A percentile compares a stretch with the other conserved stretches of the same genome.
Conservation (phyloP, 2,329 filamentous ascomycete species). For the Pleomassaria siparia region DNA sequence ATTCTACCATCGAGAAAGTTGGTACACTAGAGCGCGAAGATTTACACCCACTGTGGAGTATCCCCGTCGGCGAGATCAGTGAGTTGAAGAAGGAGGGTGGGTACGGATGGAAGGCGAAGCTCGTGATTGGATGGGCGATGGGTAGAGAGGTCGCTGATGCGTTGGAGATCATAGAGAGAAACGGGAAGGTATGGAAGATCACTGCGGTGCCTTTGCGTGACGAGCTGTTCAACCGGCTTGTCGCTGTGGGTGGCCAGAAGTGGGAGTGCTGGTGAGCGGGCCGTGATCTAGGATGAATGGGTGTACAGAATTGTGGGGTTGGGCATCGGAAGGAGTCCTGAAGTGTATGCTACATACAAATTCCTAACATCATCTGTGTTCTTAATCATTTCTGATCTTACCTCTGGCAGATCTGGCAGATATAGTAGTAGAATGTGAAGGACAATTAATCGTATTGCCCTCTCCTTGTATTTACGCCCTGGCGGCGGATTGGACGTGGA, state of each 20-base stretch:
- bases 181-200: slow-evolving; percentile 60
- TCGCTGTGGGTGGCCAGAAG: slow-evolving; percentile 77
- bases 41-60: slow-evolving; percentile 64
- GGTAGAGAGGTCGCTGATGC: slow-evolving; percentile 75
- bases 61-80: slow-evolving; percentile 69
- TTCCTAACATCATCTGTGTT: no score
- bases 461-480: no score
- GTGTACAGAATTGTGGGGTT: no score
- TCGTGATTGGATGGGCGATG: slow-evolving; percentile 79
- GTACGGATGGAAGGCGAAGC: slow-evolving; percentile 80
- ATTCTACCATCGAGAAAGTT: slow-evolving; percentile 50
- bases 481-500: no score
- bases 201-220: slow-evolving; percentile 74
- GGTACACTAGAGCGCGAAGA: slow-evolving; percentile 53
- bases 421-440: no score
- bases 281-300: no score
- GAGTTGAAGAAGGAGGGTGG: slow-evolving; percentile 81
- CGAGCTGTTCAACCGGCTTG: slow-evolving; percentile 77
- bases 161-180: slow-evolving; percentile 64
- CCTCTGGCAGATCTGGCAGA: no score
- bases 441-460: no score
- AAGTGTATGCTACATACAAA: no score
- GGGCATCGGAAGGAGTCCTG: no score
- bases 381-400: no score
- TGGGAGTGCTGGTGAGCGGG: slow-evolving; percentile 79